Evolutionary conservation across 371 early-diverging fungal genomes (phyloP).

Genomic region (Saksenaea vasiformis): DNA sequence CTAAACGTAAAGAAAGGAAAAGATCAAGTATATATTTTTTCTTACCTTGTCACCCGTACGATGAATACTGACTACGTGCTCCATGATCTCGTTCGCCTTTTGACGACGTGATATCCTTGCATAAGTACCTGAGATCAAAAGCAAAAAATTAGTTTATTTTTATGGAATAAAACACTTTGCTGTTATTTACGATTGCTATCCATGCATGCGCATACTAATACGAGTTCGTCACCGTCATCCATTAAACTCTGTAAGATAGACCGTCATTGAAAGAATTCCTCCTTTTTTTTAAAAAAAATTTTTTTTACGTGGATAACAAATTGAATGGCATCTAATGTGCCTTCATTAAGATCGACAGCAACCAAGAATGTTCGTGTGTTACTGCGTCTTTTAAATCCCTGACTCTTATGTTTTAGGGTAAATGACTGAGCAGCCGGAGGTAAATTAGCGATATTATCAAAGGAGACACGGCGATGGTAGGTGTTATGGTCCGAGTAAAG

Average conservation of each 20-base stretch:
- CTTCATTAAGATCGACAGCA: constrained; percentile 24
- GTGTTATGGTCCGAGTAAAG: constrained; percentile 6
- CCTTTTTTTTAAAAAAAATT: neutral
- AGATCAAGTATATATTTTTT: neutral
- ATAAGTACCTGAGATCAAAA: neutral
- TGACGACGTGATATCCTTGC: neutral
- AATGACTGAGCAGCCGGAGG: constrained; percentile 16
- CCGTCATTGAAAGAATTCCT: neutral
- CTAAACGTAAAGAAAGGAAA: neutral
- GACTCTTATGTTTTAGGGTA: constrained; percentile 18
- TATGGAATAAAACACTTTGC: neutral
- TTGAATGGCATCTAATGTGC: constrained; percentile 12
- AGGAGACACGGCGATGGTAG: constrained; percentile 29
- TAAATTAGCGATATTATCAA: constrained; percentile 23
- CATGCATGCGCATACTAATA: constrained; percentile 5
- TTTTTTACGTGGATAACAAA: constrained; percentile 21
- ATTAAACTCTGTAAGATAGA: constrained; percentile 6
- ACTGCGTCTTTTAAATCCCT: constrained; percentile 17
- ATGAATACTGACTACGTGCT: neutral
- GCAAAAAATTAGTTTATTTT: neutral
- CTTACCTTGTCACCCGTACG: constrained; percentile 13
- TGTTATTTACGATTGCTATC: constrained; percentile 1
- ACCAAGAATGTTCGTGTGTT: constrained; percentile 27
- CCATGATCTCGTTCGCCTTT: constrained; percentile 14
- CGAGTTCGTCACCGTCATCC: constrained; percentile 13